phyloP scores from a whole-genome alignment of 225 moss, liverwort and hornwort species.

The Rhytidiadelphus loreus region DNA sequence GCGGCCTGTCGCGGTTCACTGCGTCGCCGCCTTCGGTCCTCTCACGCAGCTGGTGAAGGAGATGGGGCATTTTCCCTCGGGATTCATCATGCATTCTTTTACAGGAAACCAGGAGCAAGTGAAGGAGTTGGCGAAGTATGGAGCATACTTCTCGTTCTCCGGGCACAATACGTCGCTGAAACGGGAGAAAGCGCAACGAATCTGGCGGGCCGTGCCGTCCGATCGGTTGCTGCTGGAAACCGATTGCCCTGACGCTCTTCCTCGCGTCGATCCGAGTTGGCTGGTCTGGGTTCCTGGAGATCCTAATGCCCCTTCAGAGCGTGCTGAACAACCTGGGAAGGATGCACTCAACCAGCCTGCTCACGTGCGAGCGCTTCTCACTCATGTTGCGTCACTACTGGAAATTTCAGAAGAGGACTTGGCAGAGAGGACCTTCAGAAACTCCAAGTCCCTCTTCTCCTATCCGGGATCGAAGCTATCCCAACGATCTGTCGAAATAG shows the following conservation, averaged over 20 bases:
- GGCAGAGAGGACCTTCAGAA: slow-evolving; percentile 36
- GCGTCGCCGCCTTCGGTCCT: slow-evolving; percentile 56
- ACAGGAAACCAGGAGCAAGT: slow-evolving; percentile 58
- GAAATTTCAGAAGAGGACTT: slow-evolving; percentile 49
- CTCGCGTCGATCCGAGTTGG: slow-evolving; percentile 25
- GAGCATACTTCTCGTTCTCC: slow-evolving; percentile 84
- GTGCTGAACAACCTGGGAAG: background rate
- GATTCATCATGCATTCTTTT: slow-evolving; percentile 77
- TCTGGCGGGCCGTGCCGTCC: slow-evolving; percentile 47
- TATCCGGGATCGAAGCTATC: slow-evolving; percentile 63
- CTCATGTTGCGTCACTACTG: slow-evolving; percentile 43
- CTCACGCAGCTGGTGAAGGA: slow-evolving; percentile 43
- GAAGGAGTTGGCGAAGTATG: slow-evolving; percentile 31
- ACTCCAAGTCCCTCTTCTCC: slow-evolving; percentile 61
- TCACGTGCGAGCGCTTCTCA: slow-evolving; percentile 59
- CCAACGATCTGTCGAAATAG: background rate
- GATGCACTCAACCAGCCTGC: slow-evolving; percentile 80
- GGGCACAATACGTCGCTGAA: slow-evolving; percentile 49
- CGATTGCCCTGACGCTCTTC: slow-evolving; percentile 76
- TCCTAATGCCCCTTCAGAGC: slow-evolving; percentile 29
- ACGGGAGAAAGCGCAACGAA: slow-evolving; percentile 35
- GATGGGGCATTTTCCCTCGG: slow-evolving; percentile 80
- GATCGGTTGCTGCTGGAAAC: slow-evolving; percentile 79
- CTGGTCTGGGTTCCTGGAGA: slow-evolving; percentile 50
- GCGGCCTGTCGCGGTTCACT: slow-evolving; percentile 72